Evolutionary conservation across 495 filamentous ascomycete species (phyloP), one percentile per base, ranked within the genome.

Genomic region (Gamarada debralockiae): DNA sequence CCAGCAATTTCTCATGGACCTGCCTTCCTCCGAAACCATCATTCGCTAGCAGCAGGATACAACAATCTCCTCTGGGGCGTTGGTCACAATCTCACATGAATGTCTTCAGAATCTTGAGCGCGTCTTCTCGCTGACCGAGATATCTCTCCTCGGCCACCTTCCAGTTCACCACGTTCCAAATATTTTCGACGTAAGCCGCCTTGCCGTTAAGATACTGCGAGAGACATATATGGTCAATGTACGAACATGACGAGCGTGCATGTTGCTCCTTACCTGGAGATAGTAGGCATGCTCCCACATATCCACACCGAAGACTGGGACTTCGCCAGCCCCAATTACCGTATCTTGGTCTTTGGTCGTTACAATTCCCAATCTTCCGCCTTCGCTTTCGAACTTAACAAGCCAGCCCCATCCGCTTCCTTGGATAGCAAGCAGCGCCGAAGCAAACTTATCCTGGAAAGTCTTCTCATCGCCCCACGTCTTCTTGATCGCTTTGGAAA

Each of bases 371-470:
- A 97, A 75, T 55, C 73, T 79, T 37, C 86, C 88, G 40, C 85
- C 92, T 70, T 87, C 77, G 67, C 82, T 89, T 74, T 96, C 91
- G n/a, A n/a, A n/a, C 79, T 92, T 89, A 60, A 95, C 92, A 52
- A 97, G 72, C 92, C 92, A 97, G 48, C 87, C 87, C 92, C 92
- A 97, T 38, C 92, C 92, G 61, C 85, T 90, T 21, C 92, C 92
- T 76, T 97, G 92, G 49, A 97, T 90, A 38, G 86, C 87, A 13
- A 89, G 88, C 44, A 96, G 76, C 45, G 88, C 83, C 23, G 82
- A 73, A 73, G 92, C 95, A 70, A 95, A 85, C 68, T 88, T 83
- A 71, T 79, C 83, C 78, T 93, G 80, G 72, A 97, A 76, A 34
- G 70, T 70, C 68, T 95, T 89, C 15, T 80, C 82, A 58, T 95